These are phyloP conservation scores for Alternaria sp. DNA, from an alignment of 2,329 filamentous ascomycete species.

Conservation along the genomic window DNA sequence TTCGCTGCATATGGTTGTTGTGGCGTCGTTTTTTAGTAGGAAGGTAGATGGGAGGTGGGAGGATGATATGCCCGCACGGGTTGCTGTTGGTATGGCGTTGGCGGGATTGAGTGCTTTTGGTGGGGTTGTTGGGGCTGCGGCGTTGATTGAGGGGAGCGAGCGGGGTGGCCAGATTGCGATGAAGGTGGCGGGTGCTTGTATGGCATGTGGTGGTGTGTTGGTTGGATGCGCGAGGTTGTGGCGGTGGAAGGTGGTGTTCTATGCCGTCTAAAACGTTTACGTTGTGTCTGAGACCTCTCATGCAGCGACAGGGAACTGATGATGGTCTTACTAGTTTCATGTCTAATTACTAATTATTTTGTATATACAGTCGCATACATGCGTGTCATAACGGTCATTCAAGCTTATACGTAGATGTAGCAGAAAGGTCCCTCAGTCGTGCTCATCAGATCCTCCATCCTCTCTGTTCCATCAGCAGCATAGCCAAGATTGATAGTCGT, in stretches of 20 bases:
- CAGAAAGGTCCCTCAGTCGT: constrained; percentile 44
- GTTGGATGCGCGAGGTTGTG: neutral
- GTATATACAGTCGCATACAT: neutral
- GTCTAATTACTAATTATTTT: neutral
- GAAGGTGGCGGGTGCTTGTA: constrained; percentile 2
- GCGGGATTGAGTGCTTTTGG: constrained; percentile 9
- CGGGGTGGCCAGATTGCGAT: constrained; percentile 4
- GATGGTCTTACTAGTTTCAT: neutral
- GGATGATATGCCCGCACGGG: constrained; percentile 3
- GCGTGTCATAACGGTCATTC: neutral
- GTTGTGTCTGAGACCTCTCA: no score
- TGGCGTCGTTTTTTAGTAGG: neutral
- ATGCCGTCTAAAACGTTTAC: no score
- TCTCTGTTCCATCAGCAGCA: constrained; percentile 29
- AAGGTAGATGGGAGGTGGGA: constrained; percentile 1
- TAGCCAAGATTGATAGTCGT: constrained; percentile 51
- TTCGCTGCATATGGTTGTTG: neutral
- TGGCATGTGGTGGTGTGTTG: neutral
- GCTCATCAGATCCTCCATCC: constrained; percentile 38
- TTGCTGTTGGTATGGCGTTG: constrained; percentile 6
- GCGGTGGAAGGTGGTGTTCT: neutral
- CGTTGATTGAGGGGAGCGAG: constrained; percentile 9
- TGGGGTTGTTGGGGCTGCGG: constrained; percentile 10
- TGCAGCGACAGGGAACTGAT: no score
- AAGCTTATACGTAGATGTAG: constrained; percentile 39